Evolutionary conservation across 2,329 filamentous ascomycete genomes (phyloP), one percentile per base, ranked within the genome.

Genomic region (Penicillium sp.): DNA sequence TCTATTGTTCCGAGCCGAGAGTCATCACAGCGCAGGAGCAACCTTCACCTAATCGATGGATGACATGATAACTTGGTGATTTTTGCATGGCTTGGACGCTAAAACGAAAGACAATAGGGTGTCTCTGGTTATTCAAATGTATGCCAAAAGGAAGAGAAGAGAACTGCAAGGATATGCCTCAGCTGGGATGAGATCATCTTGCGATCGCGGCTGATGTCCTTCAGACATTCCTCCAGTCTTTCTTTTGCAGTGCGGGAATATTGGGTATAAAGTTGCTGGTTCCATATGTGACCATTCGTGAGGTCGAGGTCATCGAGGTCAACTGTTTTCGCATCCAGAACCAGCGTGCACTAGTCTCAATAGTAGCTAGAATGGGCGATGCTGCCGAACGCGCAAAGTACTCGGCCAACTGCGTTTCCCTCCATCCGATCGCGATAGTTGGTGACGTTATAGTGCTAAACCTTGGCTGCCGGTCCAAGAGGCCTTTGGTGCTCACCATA

Each of bases 361-460:
- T 50, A 3, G 54, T 61, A 2, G 58, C 58, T 14, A 61, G 50
- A 11, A 61, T 61, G 12, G 58, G 58, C 4, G 58, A 54, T 42
- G 58, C 54, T 15, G 58, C 58, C 11, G 58, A 61, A 31, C 51
- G 54, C 17, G 58, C 58, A 51, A 61, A 61, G 41, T 61, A 61
- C n/a, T 58, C 58, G 4, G 54, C 58, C 22, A 59, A 45, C 7
- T 59, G 57, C 25, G 57, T 50, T 14, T 59, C 57, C 17, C 52
- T 59, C 57, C 57, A 59, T 12, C 57, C 52, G 28, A 55, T 51
- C 10, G 57, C 35, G 2, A 45, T 28, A 20, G 49, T 55, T 14
- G 57, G 52, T 5, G 57, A 59, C 4, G 45, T 31, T 11, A 59
- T 17, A 22, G 5, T 55, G 39, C 22, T 31, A 4, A 47, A n/a